Base-by-base conservation (phyloP, 2,329 filamentous ascomycete genomes). In the Cladosporium phlei region DNA sequence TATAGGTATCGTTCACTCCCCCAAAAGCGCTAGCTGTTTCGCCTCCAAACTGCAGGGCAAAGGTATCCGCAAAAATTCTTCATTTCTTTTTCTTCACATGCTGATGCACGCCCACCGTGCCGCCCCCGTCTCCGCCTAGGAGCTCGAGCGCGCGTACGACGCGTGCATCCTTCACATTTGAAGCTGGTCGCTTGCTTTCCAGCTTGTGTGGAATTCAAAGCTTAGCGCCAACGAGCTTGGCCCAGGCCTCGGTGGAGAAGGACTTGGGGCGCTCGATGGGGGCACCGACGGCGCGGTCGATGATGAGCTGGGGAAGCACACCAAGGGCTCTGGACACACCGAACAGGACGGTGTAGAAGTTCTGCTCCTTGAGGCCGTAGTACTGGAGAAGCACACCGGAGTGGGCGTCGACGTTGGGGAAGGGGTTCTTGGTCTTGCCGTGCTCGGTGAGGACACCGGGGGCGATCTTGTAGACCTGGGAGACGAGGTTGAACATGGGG, bases 391-490 rank as follows among this genome's bases (percentile, higher is more conserved):
- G 88, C 59, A 98, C 93, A 80, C 93, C 93, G 24, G 90, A 96
- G 86, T 97, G 93, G 66, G 91, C 90, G 67, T 97, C 91, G 66
- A 97, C 90, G 78, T 97, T 97, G 73, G 93, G 93, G 82, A 80
- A 97, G 59, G 91, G 91, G 86, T 97, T 96, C 87, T 97, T 97
- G 80, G 91, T 97, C 88, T 98, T 98, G 77, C 93, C 93, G 79
- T 98, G 93, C 84, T 98, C 89, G 59, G 93, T 98, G 70, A 98
- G 80, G 64, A 98, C 93, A 66, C 85, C 86, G 57, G 93, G 93
- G 56, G 93, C 93, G 64, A 98, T 97, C 88, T 98, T 98, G 87
- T 97, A 98, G 62, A 98, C 93, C 79, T 98, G 93, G 81, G 87
- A 94, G 76, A 98, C 93, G 61, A 98, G 87, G 83, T 98, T 89